Percentiles rank a stretch among this genome's conserved stretches.
Evolutionary conservation across 192 early-diverging fungal species (phyloP).

Genomic region (Dissophora globulifera): DNA sequence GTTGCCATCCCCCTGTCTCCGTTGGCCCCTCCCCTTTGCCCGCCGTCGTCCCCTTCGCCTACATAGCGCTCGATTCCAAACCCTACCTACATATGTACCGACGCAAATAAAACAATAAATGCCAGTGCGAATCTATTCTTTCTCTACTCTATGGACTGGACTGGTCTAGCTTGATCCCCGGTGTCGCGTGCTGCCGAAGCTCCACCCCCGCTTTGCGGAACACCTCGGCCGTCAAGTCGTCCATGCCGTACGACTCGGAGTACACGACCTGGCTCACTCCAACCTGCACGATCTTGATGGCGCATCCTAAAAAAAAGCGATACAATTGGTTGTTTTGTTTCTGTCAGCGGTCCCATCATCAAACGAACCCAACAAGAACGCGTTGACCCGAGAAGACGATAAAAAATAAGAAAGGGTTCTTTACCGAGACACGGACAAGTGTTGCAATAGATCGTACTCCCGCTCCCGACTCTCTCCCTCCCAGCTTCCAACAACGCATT

Average conservation of each 20-base stretch:
- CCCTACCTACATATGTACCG: no score
- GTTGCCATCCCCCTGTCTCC: no score
- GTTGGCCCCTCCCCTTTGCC: no score
- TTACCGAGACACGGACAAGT: conserved; percentile 84
- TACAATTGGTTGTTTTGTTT: no score
- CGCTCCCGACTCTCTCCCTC: conserved; percentile 81
- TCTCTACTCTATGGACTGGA: conserved; percentile 7
- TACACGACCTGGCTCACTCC: conserved; percentile 96
- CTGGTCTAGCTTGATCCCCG: conserved; percentile 49
- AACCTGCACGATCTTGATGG: conserved; percentile 95
- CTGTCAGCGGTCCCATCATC: no score
- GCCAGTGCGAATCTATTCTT: no score
- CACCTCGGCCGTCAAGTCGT: conserved; percentile 82
- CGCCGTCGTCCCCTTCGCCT: no score
- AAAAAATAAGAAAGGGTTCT: not conserved
- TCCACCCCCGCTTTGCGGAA: conserved; percentile 86
- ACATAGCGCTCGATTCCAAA: no score
- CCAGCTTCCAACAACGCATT: conserved; percentile 98
- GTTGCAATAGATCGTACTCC: conserved; percentile 93
- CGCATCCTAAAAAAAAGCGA: conserved; percentile 77
- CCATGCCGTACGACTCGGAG: conserved; percentile 93
- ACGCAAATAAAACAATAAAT: no score
- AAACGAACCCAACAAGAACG: no score
- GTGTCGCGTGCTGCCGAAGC: conserved; percentile 80
- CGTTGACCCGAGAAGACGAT: conserved; percentile 5